phyloP scores from a whole-genome alignment of 2,329 filamentous ascomycete species.

The Aspergillus sojae region DNA sequence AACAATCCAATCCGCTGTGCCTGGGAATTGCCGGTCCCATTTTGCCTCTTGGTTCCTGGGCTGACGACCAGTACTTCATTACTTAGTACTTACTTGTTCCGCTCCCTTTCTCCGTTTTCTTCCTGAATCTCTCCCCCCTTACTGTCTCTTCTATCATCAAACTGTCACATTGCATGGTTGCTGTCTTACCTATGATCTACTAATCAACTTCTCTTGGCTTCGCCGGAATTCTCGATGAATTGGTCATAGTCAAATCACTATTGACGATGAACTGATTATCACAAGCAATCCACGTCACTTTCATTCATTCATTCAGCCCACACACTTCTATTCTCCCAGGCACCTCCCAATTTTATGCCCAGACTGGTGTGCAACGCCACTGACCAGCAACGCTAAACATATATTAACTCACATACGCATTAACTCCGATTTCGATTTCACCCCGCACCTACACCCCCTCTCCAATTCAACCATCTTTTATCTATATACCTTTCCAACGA shows the following conservation, averaged over 20 bases:
- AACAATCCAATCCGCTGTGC: neutral
- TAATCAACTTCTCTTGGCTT: conserved; percentile 18
- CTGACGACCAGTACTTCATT: neutral
- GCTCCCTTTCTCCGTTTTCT: neutral
- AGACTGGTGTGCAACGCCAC: conserved; percentile 5
- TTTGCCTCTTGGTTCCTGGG: conserved; percentile 6
- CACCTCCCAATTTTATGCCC: neutral
- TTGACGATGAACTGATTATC: conserved; percentile 25
- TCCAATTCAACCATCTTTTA: neutral
- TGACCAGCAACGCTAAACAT: neutral
- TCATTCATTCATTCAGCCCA: conserved; percentile 10
- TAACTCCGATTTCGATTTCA: conserved; percentile 3
- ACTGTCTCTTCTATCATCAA: neutral
- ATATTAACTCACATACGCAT: neutral
- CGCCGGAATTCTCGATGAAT: conserved; percentile 21
- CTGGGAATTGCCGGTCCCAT: neutral
- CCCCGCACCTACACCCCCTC: neutral
- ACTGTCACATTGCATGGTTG: neutral
- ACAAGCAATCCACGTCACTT: conserved; percentile 21
- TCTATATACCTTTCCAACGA: neutral
- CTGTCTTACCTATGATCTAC: neutral
- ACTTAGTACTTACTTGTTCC: neutral
- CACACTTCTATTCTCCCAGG: neutral
- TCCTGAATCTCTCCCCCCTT: neutral
- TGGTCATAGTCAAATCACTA: conserved; percentile 10